These are phyloP conservation scores for Phytophthora hibernalis DNA, from an alignment of 352 stramenopile genomes.

Conservation along the genomic window DNA sequence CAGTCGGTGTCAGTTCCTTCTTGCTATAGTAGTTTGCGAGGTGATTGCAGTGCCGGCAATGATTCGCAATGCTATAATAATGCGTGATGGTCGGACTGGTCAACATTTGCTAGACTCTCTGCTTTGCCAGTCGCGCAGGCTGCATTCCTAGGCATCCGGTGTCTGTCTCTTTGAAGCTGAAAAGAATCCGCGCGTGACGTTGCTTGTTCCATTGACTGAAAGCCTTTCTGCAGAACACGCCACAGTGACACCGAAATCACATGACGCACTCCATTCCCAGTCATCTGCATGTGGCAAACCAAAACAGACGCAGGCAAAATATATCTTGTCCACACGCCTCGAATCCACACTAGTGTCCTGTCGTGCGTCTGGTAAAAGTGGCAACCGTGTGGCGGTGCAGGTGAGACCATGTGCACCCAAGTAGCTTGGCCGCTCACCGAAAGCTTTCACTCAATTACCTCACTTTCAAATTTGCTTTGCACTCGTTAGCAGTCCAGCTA, in stretches of 20 bases:
- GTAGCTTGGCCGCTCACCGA: conserved; percentile 3
- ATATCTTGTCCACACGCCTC: conserved; percentile 19
- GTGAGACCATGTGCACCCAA: neutral
- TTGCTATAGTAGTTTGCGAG: too few species aligned
- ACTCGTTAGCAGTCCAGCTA: conserved; percentile 7
- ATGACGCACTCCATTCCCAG: conserved; percentile 1
- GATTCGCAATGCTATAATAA: neutral
- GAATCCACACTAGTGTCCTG: neutral
- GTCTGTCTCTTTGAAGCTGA: conserved; percentile 13
- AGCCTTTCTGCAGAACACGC: too few species aligned
- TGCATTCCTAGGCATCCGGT: conserved; percentile 12
- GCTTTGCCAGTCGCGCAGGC: conserved; percentile 8
- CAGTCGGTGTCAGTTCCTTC: conserved; percentile 5
- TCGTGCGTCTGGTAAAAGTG: conserved; percentile 2
- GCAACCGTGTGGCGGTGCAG: neutral
- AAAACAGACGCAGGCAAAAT: conserved; percentile 3
- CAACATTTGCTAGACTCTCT: conserved; percentile 15
- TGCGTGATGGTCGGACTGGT: conserved; percentile 13
- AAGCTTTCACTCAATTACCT: conserved; percentile 1
- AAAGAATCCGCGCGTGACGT: conserved; percentile 1
- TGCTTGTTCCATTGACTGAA: neutral
- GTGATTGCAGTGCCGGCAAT: neutral
- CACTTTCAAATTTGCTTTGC: conserved; percentile 32
- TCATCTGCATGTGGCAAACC: conserved; percentile 13
- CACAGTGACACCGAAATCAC: neutral